Evolutionary conservation across 139 green algal species (phyloP), one percentile per base, ranked within the genome.

Genomic region (Coelastrella sp.): DNA sequence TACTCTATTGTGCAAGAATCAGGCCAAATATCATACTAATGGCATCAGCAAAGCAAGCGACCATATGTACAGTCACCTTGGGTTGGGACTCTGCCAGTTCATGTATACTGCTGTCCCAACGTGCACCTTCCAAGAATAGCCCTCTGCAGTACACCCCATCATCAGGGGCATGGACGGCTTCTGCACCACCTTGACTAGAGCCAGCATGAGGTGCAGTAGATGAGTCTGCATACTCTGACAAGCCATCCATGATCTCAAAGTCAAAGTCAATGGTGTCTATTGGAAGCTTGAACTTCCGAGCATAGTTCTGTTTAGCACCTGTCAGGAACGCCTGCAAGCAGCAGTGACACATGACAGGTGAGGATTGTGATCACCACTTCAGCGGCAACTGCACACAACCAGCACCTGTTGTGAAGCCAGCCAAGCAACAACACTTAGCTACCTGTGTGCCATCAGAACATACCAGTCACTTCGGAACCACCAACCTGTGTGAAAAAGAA

Each of bases 401-500:
- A 69, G n/a, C 30, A 69, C 13, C 62, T 32, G 62, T 23, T 41
- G 62, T 30, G n/a, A 69, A 40, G 62, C 27, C 9, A n/a, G 62
- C 8, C 30, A 40, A 40, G 62, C 62, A 41, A 23, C 45, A 57
- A 57, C 45, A 57, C 45, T 57, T 57, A 57, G 15, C 45, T 23
- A 57, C 45, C 11, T 23, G 45, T 57, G 45, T 9, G 45, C 45
- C 11, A 57, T 13, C 11, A 9, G 15, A 57, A 9, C 15, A 5
- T 34, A 76, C 15, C 7, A 74, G 34, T 4, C 62, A 27, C 67
- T 89, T 13, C 57, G 87, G 79, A 87, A 79, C 62, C 13, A 59
- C 90, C 19, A 45, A 92, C 90, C 90, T 94, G 92, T 23, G 94
- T 97, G 90, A 97, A 97, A 91, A 96, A 97, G 91, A 97, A 97